Percentiles rank a stretch among this genome's conserved stretches.
Evolutionary conservation across 169 alveolate genomes (phyloP).

Genomic region (Cryptosporidium canis): DNA sequence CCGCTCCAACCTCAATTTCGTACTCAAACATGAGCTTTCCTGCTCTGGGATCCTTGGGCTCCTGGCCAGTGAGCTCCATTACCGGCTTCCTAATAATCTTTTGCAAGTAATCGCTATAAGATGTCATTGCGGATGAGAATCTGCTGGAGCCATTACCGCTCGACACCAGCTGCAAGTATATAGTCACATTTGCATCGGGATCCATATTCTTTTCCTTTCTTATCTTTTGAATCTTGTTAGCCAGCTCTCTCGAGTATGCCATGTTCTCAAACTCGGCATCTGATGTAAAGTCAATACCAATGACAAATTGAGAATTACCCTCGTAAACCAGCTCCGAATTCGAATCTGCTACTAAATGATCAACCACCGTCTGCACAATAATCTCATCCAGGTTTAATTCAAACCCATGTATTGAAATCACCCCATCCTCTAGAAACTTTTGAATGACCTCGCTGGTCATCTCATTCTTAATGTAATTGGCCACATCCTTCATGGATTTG

Average conservation of each 20-base stretch:
- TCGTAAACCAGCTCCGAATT: conserved; percentile 76
- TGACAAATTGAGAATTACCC: conserved; percentile 78
- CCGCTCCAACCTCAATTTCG: conserved; percentile 27
- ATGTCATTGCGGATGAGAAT: background rate
- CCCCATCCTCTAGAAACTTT: conserved; percentile 72
- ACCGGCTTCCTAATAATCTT: conserved; percentile 51
- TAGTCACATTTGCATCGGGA: conserved; percentile 56
- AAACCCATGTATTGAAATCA: conserved; percentile 78
- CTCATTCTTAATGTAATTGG: conserved; percentile 76
- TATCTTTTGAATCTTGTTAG: conserved; percentile 83
- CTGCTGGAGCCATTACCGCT: background rate
- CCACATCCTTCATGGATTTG: conserved; percentile 82
- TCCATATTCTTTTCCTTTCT: conserved; percentile 77
- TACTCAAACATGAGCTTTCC: background rate
- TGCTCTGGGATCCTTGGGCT: background rate
- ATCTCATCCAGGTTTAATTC: conserved; percentile 83
- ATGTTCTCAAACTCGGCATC: conserved; percentile 79
- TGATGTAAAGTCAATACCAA: conserved; percentile 80
- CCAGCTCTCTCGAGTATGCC: conserved; percentile 82
- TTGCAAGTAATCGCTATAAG: conserved; percentile 38
- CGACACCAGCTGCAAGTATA: background rate
- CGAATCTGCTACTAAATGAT: conserved; percentile 75
- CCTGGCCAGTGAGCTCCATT: background rate
- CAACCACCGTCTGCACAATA: conserved; percentile 72
- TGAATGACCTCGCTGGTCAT: conserved; percentile 76